Evolutionary conservation across 2,329 filamentous ascomycete species (phyloP).

Genomic region (Metarhizium robertsii): DNA sequence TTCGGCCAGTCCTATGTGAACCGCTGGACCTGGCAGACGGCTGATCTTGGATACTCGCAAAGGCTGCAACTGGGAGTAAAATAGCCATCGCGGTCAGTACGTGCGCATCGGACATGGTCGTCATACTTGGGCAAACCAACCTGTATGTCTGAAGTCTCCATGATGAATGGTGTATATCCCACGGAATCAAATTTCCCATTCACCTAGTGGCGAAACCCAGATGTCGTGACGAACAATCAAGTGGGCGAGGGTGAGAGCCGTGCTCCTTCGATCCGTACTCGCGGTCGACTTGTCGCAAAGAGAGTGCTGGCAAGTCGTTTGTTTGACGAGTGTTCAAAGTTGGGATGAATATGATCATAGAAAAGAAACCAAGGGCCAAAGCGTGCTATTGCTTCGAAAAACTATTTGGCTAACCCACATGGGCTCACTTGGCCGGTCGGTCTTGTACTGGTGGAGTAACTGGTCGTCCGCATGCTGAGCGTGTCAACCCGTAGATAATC

Average conservation of each 20-base stretch:
- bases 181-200: constrained; percentile 6
- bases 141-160: constrained; percentile 23
- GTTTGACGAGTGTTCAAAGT: not conserved
- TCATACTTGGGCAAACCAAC: constrained; percentile 9
- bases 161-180: constrained; percentile 16
- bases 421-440: not conserved
- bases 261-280: constrained; percentile 19
- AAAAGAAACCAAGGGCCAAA: not conserved
- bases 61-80: constrained; percentile 10
- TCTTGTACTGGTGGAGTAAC: not conserved
- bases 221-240: not conserved
- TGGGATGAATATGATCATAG: not conserved
- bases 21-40: constrained; percentile 21
- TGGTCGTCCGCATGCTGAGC: not conserved
- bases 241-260: constrained; percentile 15
- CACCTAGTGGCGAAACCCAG: not conserved
- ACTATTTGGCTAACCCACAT: not conserved
- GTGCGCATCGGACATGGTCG: not conserved
- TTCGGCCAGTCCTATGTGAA: constrained; percentile 33
- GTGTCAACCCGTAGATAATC: not conserved
- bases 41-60: constrained; percentile 22
- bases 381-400: not conserved
- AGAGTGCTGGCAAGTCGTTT: not conserved
- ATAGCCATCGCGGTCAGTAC: not conserved
- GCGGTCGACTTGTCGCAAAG: constrained; percentile 15